phyloP scores from a whole-genome alignment of 192 early-diverging fungal genomes.

The Rhizoclosmatium sp. region DNA sequence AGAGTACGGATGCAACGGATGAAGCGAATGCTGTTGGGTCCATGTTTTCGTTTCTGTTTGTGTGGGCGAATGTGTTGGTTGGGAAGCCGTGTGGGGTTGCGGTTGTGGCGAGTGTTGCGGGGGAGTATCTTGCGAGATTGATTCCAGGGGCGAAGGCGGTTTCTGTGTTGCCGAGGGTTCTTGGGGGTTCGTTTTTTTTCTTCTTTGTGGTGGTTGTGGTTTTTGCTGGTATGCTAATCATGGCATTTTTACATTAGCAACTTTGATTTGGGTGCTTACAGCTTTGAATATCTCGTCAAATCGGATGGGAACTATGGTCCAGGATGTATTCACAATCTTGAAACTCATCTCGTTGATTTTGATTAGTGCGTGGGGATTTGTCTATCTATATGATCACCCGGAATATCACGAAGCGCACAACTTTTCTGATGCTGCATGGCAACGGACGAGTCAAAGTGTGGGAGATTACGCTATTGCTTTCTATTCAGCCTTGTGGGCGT shows the following conservation, averaged over 20 bases:
- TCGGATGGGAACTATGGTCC: slow-evolving; percentile 45
- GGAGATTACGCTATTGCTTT: slow-evolving; percentile 79
- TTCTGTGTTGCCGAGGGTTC: neutral
- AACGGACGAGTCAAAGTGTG: slow-evolving; percentile 58
- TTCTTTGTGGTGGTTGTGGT: too few species aligned
- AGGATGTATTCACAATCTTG: slow-evolving; percentile 53
- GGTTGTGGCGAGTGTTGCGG: slow-evolving; percentile 78
- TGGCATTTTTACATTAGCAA: slow-evolving; percentile 38
- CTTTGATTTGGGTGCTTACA: slow-evolving; percentile 53
- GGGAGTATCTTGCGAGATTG: slow-evolving; percentile 78
- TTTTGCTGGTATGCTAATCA: too few species aligned
- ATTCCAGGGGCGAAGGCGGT: slow-evolving; percentile 30
- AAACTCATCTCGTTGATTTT: slow-evolving; percentile 50
- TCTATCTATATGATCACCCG: slow-evolving; percentile 25
- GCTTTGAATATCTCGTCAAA: slow-evolving; percentile 50
- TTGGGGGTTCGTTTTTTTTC: neutral
- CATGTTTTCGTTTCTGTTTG: slow-evolving; percentile 77
- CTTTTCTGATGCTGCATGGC: slow-evolving; percentile 68
- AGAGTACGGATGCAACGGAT: neutral
- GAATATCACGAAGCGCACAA: slow-evolving; percentile 51
- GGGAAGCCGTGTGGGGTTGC: slow-evolving; percentile 69
- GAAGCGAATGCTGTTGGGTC: slow-evolving; percentile 54
- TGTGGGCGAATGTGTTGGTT: slow-evolving; percentile 75
- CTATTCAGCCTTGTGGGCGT: slow-evolving; percentile 68
- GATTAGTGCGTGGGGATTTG: slow-evolving; percentile 51